phyloP scores from a whole-genome alignment of 2,329 filamentous ascomycete species.

The Alternaria brassicae region DNA sequence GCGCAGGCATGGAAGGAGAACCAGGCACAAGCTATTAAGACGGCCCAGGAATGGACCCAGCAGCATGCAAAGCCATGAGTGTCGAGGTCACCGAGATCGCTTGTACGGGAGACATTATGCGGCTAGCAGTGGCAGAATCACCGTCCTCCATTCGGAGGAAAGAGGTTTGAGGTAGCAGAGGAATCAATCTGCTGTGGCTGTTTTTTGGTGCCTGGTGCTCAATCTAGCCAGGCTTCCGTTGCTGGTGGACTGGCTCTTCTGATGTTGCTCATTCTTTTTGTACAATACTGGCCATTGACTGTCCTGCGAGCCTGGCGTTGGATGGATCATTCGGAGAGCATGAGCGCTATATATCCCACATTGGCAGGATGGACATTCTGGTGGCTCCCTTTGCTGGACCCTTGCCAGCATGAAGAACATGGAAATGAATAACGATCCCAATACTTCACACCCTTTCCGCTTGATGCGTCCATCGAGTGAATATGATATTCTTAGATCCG shows the following conservation, averaged over 20 bases:
- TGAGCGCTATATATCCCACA: constrained; percentile 23
- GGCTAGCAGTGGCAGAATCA: not conserved
- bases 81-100: not conserved
- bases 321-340: constrained; percentile 27
- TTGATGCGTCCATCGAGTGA: not conserved
- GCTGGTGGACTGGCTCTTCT: constrained; percentile 1
- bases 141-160: not conserved
- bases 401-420: constrained; percentile 23
- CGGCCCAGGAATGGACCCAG: constrained; percentile 89
- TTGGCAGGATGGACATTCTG: constrained; percentile 19
- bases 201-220: not conserved
- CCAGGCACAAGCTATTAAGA: constrained; percentile 88
- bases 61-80: constrained; percentile 69
- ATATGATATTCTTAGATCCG: not conserved
- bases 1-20: constrained; percentile 98
- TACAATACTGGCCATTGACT: constrained; percentile 23
- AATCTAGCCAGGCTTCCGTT: not conserved
- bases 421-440: constrained; percentile 27
- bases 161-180: constrained; percentile 1
- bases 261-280: constrained; percentile 6
- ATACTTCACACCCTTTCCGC: not conserved
- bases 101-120: not conserved
- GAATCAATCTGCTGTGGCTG: not conserved
- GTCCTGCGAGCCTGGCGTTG: constrained; percentile 28
- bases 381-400: constrained; percentile 3